These are phyloP conservation scores for Aspergillus sparsus DNA, from an alignment of 495 filamentous ascomycete genomes.

Conservation along the genomic window DNA sequence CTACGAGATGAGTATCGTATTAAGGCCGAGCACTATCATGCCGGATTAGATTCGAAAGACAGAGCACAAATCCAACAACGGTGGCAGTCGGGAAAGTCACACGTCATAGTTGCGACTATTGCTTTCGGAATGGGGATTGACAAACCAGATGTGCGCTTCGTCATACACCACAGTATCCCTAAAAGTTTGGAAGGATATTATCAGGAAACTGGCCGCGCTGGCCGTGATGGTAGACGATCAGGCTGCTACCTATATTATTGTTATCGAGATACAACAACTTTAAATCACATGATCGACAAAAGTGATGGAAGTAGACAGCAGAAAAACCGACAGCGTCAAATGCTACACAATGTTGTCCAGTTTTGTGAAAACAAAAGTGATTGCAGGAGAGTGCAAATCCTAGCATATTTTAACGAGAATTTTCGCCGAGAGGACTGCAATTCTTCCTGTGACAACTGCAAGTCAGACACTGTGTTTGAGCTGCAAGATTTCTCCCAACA, in stretches of 20 bases:
- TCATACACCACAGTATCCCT: constrained; percentile 87
- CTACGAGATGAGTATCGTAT: constrained; percentile 63
- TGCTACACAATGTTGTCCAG: constrained; percentile 79
- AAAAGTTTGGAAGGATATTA: constrained; percentile 99
- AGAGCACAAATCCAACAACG: constrained; percentile 68
- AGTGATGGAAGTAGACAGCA: constrained; percentile 73
- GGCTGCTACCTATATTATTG: constrained; percentile 88
- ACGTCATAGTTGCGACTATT: constrained; percentile 98
- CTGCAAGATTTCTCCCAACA: constrained; percentile 72
- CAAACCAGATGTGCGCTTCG: constrained; percentile 92
- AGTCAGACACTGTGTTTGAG: constrained; percentile 64
- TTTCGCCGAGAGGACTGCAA: constrained; percentile 73
- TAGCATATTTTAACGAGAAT: constrained; percentile 86
- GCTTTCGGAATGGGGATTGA: constrained; percentile 99
- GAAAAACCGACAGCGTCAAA: constrained; percentile 77
- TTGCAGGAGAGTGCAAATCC: constrained; percentile 83
- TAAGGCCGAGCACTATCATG: constrained; percentile 83
- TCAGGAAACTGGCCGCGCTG: constrained; percentile 94
- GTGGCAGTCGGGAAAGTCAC: constrained; percentile 77
- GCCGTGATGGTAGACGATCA: constrained; percentile 83
- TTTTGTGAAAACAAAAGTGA: constrained; percentile 87
- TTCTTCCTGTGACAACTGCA: constrained; percentile 83
- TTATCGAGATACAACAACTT: constrained; percentile 66
- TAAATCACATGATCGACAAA: constrained; percentile 74
- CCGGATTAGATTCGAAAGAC: constrained; percentile 63